Evolutionary conservation across 2,329 filamentous ascomycete species (phyloP).

Genomic region (Aspergillus fumigatus): DNA sequence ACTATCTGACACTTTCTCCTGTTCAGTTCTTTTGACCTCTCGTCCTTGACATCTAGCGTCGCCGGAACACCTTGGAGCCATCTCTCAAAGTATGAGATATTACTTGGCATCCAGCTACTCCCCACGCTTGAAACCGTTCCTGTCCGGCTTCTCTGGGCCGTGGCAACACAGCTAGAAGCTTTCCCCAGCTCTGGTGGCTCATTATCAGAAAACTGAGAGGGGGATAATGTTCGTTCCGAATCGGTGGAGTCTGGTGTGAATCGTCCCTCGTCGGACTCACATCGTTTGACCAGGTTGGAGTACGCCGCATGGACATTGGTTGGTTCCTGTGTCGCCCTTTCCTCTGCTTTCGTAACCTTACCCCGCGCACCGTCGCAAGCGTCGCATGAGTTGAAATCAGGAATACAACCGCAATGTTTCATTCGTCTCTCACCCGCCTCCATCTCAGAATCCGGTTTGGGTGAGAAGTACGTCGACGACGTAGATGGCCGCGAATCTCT

Average conservation of each 20-base stretch:
- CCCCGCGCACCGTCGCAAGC: constrained; percentile 2
- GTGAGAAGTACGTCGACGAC: constrained; percentile 25
- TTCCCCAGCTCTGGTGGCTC: constrained; percentile 8
- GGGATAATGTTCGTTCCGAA: constrained; percentile 10
- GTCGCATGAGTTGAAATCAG: constrained; percentile 8
- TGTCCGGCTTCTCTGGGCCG: constrained; percentile 27
- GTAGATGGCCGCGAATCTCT: constrained; percentile 22
- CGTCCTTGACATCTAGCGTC: constrained; percentile 19
- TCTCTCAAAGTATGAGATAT: constrained; percentile 33
- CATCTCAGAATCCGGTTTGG: constrained; percentile 14
- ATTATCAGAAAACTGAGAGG: constrained; percentile 10
- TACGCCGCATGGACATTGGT: constrained; percentile 32
- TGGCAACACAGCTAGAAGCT: constrained; percentile 18
- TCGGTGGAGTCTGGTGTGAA: constrained; percentile 7
- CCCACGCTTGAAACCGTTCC: constrained; percentile 34
- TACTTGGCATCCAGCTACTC: constrained; percentile 33
- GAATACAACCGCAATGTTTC: constrained; percentile 6
- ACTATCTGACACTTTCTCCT: constrained; percentile 15
- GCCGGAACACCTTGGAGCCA: constrained; percentile 38
- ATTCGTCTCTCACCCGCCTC: constrained; percentile 11
- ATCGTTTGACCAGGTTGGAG: constrained; percentile 28
- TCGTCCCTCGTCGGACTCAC: constrained; percentile 14
- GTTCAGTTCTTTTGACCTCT: constrained; percentile 25
- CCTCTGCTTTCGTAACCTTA: constrained; percentile 11
- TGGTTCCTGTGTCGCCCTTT: constrained; percentile 11